These are phyloP conservation scores for Sicyos baderoa DNA, from an alignment of 306 rosid species.

Conservation along the genomic window DNA sequence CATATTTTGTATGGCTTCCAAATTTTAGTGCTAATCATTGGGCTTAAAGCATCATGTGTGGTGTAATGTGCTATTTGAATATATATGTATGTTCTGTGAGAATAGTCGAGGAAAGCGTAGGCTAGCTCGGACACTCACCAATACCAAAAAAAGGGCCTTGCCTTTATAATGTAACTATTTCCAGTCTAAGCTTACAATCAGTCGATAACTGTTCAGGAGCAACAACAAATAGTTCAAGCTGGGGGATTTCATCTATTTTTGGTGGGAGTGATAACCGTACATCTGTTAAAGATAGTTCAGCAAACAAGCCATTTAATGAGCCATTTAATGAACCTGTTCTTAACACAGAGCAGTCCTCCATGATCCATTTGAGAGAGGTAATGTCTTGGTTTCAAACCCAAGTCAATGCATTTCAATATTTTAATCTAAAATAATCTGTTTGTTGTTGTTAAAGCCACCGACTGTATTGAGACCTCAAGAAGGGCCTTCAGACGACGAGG, in stretches of 20 bases:
- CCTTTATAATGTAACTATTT: neutral
- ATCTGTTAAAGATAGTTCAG: slow-evolving; percentile 18
- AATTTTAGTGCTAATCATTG: neutral
- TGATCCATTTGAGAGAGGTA: slow-evolving; percentile 41
- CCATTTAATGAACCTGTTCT: slow-evolving; percentile 22
- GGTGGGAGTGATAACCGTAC: slow-evolving; percentile 18
- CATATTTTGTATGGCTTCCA: neutral
- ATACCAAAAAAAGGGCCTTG: too few relatives aligned
- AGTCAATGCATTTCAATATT: slow-evolving; percentile 1
- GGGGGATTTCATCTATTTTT: slow-evolving; percentile 36
- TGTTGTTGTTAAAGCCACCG: slow-evolving; percentile 34
- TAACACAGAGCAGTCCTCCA: slow-evolving; percentile 23
- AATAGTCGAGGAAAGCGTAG: too few relatives aligned
- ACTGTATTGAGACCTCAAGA: slow-evolving; percentile 36
- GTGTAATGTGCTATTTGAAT: neutral
- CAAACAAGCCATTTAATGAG: slow-evolving; percentile 7
- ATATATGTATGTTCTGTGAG: neutral
- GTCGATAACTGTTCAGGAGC: slow-evolving; percentile 18
- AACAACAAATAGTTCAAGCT: neutral
- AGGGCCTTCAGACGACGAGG: slow-evolving; percentile 28
- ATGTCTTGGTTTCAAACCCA: neutral
- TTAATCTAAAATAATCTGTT: neutral
- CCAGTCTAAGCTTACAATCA: neutral
- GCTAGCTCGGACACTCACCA: too few relatives aligned
- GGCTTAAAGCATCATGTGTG: neutral